Percentiles rank a stretch among this genome's conserved stretches.
Evolutionary conservation across 371 early-diverging fungal genomes (phyloP).

Genomic region (Batrachochytrium dendrobatidis): DNA sequence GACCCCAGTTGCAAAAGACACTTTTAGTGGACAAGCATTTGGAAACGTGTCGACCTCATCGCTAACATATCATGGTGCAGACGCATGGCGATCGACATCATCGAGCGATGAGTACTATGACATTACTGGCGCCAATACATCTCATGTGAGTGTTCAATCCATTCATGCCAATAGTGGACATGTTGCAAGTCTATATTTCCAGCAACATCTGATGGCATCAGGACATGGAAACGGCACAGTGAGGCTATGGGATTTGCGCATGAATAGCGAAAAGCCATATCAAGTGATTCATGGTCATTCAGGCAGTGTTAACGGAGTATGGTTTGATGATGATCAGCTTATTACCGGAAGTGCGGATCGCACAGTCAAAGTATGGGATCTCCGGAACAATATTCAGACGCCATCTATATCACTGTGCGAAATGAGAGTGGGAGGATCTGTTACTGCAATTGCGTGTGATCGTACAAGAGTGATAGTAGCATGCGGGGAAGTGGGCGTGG

Average conservation of each 20-base stretch:
- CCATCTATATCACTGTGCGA: too few species aligned
- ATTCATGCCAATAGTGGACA: too few species aligned
- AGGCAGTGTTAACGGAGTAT: slow-evolving; percentile 60
- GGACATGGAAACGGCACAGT: slow-evolving; percentile 82
- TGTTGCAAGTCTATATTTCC: slow-evolving; percentile 68
- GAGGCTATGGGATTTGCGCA: slow-evolving; percentile 81
- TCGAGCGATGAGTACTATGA: too few species aligned
- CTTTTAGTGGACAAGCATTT: too few species aligned
- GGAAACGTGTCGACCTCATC: too few species aligned
- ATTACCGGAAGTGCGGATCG: slow-evolving; percentile 75
- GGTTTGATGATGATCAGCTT: slow-evolving; percentile 71
- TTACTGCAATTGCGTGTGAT: slow-evolving; percentile 11
- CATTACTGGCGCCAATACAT: too few species aligned
- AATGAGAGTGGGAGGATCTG: slow-evolving; percentile 14
- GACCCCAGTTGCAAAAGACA: too few species aligned
- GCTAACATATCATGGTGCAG: too few species aligned
- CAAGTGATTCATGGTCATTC: slow-evolving; percentile 60
- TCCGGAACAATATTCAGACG: slow-evolving; percentile 40
- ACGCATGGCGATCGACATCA: too few species aligned
- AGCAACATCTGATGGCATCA: slow-evolving; percentile 72
- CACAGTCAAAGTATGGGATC: slow-evolving; percentile 75
- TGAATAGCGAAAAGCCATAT: slow-evolving; percentile 75
- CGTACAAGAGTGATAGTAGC: slow-evolving; percentile 50
- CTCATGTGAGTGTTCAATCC: too few species aligned
- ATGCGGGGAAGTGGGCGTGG: slow-evolving; percentile 78